phyloP scores from a whole-genome alignment of 768 basidiomycete species.

The Cubamyces lactineus region DNA sequence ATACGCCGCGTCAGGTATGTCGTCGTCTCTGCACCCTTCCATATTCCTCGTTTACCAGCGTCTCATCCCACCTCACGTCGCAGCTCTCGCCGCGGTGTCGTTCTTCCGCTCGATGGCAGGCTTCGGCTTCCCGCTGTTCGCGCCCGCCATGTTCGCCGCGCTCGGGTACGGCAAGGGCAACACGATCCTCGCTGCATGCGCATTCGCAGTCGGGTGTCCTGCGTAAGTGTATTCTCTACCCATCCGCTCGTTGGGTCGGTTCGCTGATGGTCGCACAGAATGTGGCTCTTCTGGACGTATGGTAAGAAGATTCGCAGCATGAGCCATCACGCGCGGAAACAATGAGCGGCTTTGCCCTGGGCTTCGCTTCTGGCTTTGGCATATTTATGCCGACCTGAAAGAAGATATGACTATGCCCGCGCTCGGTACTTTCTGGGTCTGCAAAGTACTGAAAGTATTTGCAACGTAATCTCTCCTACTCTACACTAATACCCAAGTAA shows the following conservation, averaged over 20 bases:
- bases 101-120: constrained; percentile 67
- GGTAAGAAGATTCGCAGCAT: constrained; percentile 49
- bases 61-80: constrained; percentile 17
- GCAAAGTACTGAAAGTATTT: no score
- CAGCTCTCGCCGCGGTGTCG: constrained; percentile 66
- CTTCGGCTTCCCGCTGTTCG: constrained; percentile 77
- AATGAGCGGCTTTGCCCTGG: background rate
- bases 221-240: constrained; percentile 39
- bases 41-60: constrained; percentile 36
- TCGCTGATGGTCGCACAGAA: constrained; percentile 40
- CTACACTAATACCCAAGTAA: background rate
- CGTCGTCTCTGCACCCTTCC: constrained; percentile 52
- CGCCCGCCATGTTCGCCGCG: constrained; percentile 62
- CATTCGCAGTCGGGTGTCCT: constrained; percentile 59
- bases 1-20: constrained; percentile 66
- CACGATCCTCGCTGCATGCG: constrained; percentile 60
- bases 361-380: background rate
- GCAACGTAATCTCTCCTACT: background rate
- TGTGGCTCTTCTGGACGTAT: constrained; percentile 46
- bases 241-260: background rate
- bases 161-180: constrained; percentile 73
- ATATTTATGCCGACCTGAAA: no score
- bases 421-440: no score
- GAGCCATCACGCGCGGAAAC: constrained; percentile 21
- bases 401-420: no score